phyloP scores from a whole-genome alignment of 768 basidiomycete genomes.

The Tylopilus intermedius region DNA sequence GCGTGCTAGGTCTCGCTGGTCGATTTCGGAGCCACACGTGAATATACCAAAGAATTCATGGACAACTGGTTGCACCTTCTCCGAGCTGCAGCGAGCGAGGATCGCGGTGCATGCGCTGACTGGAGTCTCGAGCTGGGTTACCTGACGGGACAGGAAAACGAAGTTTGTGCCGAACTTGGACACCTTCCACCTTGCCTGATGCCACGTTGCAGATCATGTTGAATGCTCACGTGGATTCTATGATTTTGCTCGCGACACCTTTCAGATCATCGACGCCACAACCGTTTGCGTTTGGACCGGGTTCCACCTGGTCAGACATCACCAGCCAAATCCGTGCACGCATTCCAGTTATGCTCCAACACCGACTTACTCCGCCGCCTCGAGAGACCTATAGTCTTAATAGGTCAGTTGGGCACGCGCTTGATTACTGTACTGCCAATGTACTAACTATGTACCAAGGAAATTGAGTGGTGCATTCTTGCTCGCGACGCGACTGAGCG shows the following conservation, averaged over 20 bases:
- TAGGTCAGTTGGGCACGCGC: constrained; percentile 43
- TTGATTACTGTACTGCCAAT: not conserved
- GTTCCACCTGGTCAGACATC: constrained; percentile 60
- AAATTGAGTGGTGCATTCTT: constrained; percentile 82
- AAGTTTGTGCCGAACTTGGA: constrained; percentile 41
- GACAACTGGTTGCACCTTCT: constrained; percentile 83
- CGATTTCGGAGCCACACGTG: constrained; percentile 93
- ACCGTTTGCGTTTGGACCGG: constrained; percentile 75
- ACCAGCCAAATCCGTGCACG: constrained; percentile 71
- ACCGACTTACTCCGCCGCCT: constrained; percentile 89
- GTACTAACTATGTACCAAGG: constrained; percentile 25
- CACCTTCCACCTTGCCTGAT: not conserved
- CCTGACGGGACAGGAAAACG: constrained; percentile 81
- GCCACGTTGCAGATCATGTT: constrained; percentile 57
- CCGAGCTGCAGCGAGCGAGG: constrained; percentile 67
- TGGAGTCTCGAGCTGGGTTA: constrained; percentile 85
- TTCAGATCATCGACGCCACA: constrained; percentile 63
- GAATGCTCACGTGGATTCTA: constrained; percentile 77
- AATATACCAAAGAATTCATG: constrained; percentile 82
- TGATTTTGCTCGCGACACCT: constrained; percentile 80
- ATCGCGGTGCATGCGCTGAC: constrained; percentile 59
- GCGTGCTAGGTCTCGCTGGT: constrained; percentile 68
- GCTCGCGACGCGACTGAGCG: constrained; percentile 69
- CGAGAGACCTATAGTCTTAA: constrained; percentile 94
- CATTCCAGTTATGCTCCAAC: constrained; percentile 86